Evolutionary conservation across 176 grass and related monocot genomes (phyloP), one percentile per base, ranked within the genome.

Genomic region (Avena sativa): DNA sequence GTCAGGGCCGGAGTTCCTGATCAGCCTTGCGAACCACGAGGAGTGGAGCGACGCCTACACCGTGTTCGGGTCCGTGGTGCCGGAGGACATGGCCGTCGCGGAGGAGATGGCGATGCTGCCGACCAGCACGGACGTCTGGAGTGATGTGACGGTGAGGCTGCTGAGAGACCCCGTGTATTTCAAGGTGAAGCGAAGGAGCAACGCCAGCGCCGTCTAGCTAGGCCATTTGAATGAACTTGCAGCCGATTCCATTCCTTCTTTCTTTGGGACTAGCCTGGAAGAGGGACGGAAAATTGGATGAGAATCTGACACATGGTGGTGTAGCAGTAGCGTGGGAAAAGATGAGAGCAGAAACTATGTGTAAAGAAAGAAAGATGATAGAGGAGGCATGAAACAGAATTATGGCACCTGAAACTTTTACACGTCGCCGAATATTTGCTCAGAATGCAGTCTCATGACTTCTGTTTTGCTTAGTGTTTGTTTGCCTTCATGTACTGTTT

Each of bases 21-120:
- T 98, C 86, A 98, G 96, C 86, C 79, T 98, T 49, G 96, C 91
- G 44, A 79, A 98, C 72, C 93, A 95, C 66, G 26, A 50, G 52
- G 93, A 98, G 77, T 95, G 93, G 93, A 93, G 66, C 72, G 88
- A 70, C 32, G 30, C 86, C 25, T 92, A 98, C 86, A 95, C 80
- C 0, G 88, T 95, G 28, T 98, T 98, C 1, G 93, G 96, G 64
- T 76, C 84, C 30, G 82, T 98, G 83, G 50, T 94, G 51, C 79
- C 88, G 0, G 84, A 95, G 81, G 91, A 95, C 83, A 81, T 98
- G 93, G 81, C 68, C 20, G 85, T 98, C 55, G 91, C 86, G 2
- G 93, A 95, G 84, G 84, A 92, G 66, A 93, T 98, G 59, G 32
- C 86, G 5, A 57, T 43, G 69, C 85, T 97, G 32, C 82, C 89